Conservation (phyloP, 768 basidiomycete species). For the Roridomyces roridus region DNA sequence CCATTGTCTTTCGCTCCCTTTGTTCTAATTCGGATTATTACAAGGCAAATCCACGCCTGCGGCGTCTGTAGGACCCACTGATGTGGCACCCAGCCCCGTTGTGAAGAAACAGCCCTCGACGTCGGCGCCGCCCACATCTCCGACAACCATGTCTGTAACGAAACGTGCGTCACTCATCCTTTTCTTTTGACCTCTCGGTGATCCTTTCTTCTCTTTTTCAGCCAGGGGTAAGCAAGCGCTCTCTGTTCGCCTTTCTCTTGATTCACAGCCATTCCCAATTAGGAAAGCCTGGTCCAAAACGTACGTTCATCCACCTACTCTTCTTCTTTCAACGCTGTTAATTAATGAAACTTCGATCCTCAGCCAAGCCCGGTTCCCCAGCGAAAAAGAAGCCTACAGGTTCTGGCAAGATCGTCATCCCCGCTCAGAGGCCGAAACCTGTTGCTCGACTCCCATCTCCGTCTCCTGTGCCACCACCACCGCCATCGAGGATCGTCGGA, state of each 20-base stretch:
- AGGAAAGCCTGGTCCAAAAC: conserved; percentile 23
- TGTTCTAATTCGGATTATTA: too few relatives aligned
- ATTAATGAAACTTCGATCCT: neutral
- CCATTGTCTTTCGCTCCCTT: too few relatives aligned
- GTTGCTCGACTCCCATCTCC: neutral
- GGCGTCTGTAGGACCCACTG: too few relatives aligned
- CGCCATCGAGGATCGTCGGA: too few relatives aligned
- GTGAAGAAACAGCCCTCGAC: too few relatives aligned
- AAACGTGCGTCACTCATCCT: too few relatives aligned
- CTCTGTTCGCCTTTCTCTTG: neutral
- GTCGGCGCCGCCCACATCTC: too few relatives aligned
- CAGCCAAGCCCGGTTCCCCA: conserved; percentile 15
- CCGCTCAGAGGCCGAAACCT: conserved; percentile 17
- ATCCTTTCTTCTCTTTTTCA: neutral
- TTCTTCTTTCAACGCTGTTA: neutral
- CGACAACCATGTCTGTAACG: too few relatives aligned
- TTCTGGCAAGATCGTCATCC: conserved; percentile 16
- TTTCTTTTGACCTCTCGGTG: neutral
- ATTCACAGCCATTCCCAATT: neutral
- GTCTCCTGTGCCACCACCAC: too few relatives aligned
- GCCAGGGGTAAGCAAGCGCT: neutral
- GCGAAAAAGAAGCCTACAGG: conserved; percentile 15
- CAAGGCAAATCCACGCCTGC: too few relatives aligned
- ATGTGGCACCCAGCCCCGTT: too few relatives aligned
- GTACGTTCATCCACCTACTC: neutral